Evolutionary conservation across 2,329 filamentous ascomycete species (phyloP).

Genomic region (Lithohypha guttulata): DNA sequence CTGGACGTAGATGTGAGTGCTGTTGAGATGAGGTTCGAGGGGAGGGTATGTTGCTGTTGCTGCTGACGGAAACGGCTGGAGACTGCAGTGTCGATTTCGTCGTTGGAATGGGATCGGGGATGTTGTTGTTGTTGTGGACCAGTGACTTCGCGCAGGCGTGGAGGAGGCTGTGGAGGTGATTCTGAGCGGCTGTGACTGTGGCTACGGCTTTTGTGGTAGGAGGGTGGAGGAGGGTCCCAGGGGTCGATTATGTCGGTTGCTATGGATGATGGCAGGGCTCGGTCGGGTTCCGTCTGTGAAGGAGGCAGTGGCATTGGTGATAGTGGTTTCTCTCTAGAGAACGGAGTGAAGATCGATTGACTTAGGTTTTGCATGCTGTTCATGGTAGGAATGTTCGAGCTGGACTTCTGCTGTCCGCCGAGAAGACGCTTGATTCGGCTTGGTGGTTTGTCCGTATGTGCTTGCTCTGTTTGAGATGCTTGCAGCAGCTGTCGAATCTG

Average conservation of each 20-base stretch:
- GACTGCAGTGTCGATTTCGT: conserved; percentile 6
- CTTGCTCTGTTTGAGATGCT: background rate
- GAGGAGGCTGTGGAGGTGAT: background rate
- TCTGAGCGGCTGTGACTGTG: too few relatives aligned
- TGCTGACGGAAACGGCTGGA: conserved; percentile 1
- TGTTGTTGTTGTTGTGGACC: background rate
- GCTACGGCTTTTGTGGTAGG: background rate
- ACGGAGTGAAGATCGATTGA: background rate
- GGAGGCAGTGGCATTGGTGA: too few relatives aligned
- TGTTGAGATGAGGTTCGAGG: background rate
- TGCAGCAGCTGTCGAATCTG: conserved; percentile 6
- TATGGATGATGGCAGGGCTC: background rate
- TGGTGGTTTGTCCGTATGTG: conserved; percentile 4
- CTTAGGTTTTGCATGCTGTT: conserved; percentile 2
- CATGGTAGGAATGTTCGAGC: background rate
- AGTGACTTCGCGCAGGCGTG: background rate
- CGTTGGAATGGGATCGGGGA: too few relatives aligned
- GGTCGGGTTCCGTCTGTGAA: background rate
- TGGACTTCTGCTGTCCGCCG: background rate
- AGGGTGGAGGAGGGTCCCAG: background rate
- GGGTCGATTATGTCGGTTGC: background rate
- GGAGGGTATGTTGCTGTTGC: background rate
- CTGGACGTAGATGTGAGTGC: background rate
- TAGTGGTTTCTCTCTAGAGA: background rate
- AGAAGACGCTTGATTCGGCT: conserved; percentile 7